Percentiles rank a stretch among this genome's conserved stretches.
phyloP scores from a whole-genome alignment of 306 rosid genomes.

The Cicer chorassanicum region DNA sequence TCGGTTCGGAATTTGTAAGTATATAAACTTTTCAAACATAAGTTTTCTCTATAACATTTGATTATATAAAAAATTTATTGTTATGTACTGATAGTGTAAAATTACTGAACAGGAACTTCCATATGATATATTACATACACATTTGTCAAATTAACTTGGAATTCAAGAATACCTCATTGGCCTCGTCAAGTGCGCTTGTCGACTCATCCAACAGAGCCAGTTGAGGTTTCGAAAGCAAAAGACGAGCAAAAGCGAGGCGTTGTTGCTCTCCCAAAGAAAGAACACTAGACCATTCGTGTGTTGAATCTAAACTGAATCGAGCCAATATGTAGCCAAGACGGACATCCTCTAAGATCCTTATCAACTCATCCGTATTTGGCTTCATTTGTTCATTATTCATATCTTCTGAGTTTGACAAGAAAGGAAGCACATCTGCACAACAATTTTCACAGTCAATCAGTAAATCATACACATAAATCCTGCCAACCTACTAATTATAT shows the following conservation, averaged over 20 bases:
- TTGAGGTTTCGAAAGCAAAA: conserved; percentile 80
- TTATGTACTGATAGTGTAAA: too few relatives aligned
- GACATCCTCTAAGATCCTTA: conserved; percentile 76
- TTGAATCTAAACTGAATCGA: conserved; percentile 78
- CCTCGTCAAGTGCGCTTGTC: conserved; percentile 94
- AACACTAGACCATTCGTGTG: conserved; percentile 94
- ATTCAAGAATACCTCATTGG: conserved; percentile 75
- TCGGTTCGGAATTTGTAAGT: not conserved
- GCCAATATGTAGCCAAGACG: conserved; percentile 78
- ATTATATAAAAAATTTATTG: not conserved
- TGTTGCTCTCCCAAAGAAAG: conserved; percentile 98
- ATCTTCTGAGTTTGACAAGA: conserved; percentile 62
- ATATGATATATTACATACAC: not conserved
- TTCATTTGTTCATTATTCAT: conserved; percentile 48
- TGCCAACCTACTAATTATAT: not conserved
- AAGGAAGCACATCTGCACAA: conserved; percentile 72
- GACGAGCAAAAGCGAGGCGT: conserved; percentile 94
- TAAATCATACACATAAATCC: conserved; percentile 22
- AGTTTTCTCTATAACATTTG: not conserved
- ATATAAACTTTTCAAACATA: not conserved
- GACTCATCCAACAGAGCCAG: conserved; percentile 89
- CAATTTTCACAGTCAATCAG: conserved; percentile 41
- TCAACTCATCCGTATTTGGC: conserved; percentile 79
- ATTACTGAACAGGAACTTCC: not conserved
- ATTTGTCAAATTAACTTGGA: conserved; percentile 11